Evolutionary conservation across 2,329 filamentous ascomycete species (phyloP).

Genomic region (Penicillium sp.): DNA sequence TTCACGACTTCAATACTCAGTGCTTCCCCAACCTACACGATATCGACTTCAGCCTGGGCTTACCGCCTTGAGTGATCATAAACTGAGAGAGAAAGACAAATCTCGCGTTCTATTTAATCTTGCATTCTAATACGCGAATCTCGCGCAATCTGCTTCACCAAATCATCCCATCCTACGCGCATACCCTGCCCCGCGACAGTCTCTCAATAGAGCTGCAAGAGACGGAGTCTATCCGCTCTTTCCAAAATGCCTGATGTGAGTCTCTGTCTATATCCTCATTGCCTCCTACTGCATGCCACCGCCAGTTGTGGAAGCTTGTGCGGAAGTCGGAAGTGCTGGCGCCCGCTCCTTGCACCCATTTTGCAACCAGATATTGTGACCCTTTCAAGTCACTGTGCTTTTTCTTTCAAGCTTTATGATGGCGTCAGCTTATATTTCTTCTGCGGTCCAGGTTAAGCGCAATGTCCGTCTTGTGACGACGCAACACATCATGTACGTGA

Average conservation of each 20-base stretch:
- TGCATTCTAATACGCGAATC: not conserved
- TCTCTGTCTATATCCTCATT: conserved; percentile 1
- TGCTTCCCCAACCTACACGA: not conserved
- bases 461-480: conserved; percentile 89
- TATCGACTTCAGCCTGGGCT: not conserved
- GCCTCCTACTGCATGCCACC: not conserved
- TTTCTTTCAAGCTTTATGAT: not conserved
- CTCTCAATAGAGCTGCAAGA: not conserved
- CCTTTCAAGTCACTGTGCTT: not conserved
- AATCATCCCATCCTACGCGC: not conserved
- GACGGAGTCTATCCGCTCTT: not conserved
- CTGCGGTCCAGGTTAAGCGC: conserved; percentile 61
- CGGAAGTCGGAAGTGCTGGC: conserved; percentile 1
- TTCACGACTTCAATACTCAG: not conserved
- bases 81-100: not conserved
- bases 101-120: not conserved
- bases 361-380: not conserved
- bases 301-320: not conserved
- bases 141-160: not conserved
- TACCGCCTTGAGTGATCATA: not conserved
- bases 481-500: conserved; percentile 76
- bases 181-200: not conserved
- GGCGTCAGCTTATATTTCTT: conserved; percentile 16
- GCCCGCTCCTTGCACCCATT: not conserved
- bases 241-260: conserved; percentile 36